Base-by-base conservation (phyloP, 2,329 filamentous ascomycete genomes). In the Xylariaceae sp. region DNA sequence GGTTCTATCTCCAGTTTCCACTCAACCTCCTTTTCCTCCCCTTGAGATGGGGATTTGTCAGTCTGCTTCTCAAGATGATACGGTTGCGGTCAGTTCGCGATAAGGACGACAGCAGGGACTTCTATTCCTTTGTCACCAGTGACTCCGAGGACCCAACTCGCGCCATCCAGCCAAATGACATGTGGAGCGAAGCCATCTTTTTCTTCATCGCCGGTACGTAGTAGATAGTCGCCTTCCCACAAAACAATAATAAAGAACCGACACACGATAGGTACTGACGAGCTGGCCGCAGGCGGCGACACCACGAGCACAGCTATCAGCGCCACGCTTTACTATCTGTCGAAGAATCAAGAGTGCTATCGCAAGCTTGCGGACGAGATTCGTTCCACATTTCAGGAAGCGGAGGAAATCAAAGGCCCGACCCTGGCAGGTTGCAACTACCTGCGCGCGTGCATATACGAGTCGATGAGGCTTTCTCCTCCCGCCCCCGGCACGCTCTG, bases 391-490 rank as follows among this genome's bases (percentile, higher is more conserved):
- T 34, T 34, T 21, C 13, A 13, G 4, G 23, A 18, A 9, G 32
- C 18, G 7, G 16, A 13, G 3, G 32, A 24, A 18, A 34, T 34
- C 32, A 27, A 15, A 15, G 32, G 32, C 8, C 18, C 15, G 12
- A 4, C 18, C 6, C 12, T 34, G 19, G 26, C 15, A 13, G 19
- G 19, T 6, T 34, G 32, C 21, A 9, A 26, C 3, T 34, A 34
- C 24, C 21, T 34, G 8, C 32, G 39, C 5, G 34, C 39, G 2
- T 37, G 39, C 15, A 41, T 41, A 12, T 29, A 41, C 30, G 39
- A 41, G 21, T 24, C 32, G 5, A 7, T 34, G n/a, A 18, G 32
- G 13, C 23, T 27, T 11, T 24, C 32, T 5, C 32, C 32, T 6
- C 32, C 32, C 12, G 13, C 32, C 4, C 19, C 16, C 13, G 16